Percentiles rank a stretch among this genome's conserved stretches.
Conservation (phyloP, 1,284 basidiomycete species). For the Irpex lacteus region DNA sequence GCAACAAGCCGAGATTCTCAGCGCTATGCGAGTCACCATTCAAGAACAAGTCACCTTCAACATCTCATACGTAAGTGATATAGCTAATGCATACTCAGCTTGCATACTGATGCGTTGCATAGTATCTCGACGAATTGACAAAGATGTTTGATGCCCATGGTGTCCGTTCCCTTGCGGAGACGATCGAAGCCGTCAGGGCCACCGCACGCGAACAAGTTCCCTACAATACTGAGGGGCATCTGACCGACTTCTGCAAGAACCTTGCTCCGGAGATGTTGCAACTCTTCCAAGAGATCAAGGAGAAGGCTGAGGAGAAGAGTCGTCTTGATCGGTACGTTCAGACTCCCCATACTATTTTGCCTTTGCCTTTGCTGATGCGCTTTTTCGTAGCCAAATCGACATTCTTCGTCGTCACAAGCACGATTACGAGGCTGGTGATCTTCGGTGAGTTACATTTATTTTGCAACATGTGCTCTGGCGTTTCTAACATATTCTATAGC, state of each 20-base stretch:
- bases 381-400: conserved; percentile 10
- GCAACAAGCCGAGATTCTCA: conserved; percentile 10
- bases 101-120: background rate
- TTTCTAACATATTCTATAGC: background rate
- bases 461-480: background rate
- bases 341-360: background rate
- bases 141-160: conserved; percentile 9
- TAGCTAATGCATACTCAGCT: background rate
- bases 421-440: conserved; percentile 12
- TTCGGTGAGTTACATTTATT: background rate
- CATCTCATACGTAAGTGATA: conserved; percentile 10
- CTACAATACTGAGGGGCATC: conserved; percentile 13
- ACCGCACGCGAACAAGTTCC: conserved; percentile 9
- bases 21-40: conserved; percentile 5
- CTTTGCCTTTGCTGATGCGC: background rate
- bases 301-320: conserved; percentile 14
- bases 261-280: conserved; percentile 14
- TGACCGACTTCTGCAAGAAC: conserved; percentile 14
- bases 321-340: conserved; percentile 6
- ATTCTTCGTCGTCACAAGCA: conserved; percentile 9
- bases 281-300: conserved; percentile 14
- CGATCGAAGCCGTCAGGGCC: conserved; percentile 7
- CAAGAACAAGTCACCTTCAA: conserved; percentile 13
- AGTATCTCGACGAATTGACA: conserved; percentile 13
- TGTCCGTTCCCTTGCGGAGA: conserved; percentile 6